Conservation (phyloP, 2,329 filamentous ascomycete species). For the Monosporascus sp. region DNA sequence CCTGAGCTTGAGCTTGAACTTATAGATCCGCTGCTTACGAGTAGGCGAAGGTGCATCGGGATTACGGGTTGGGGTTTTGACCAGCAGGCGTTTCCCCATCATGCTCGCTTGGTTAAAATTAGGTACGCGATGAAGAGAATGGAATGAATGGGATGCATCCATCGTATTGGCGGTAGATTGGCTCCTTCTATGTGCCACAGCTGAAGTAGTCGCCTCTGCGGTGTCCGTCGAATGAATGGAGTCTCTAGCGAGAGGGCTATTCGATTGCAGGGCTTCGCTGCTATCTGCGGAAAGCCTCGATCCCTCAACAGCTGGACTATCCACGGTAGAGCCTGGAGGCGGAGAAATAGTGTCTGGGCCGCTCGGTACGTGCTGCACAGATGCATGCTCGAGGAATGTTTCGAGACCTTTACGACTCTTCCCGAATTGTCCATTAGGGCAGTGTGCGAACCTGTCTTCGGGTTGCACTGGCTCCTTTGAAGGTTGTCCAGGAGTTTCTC, state of each 20-base stretch:
- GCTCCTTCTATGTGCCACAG: neutral
- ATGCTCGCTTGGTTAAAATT: neutral
- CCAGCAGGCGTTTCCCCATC: neutral
- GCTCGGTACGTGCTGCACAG: neutral
- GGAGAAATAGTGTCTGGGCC: neutral
- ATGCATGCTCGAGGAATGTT: neutral
- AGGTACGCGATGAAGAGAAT: neutral
- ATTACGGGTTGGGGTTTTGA: neutral
- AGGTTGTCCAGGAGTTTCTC: neutral
- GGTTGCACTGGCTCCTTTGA: neutral
- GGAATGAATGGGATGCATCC: neutral
- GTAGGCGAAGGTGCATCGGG: constrained; percentile 10
- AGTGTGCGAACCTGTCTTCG: neutral
- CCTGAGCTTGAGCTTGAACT: constrained; percentile 13
- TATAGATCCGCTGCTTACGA: constrained; percentile 12
- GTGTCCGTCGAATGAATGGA: neutral
- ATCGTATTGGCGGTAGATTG: neutral
- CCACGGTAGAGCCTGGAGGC: neutral
- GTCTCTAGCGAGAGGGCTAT: neutral
- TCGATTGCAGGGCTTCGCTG: neutral
- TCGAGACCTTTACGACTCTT: neutral
- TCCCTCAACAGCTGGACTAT: neutral
- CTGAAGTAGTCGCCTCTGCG: too few species aligned
- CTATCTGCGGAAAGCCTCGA: neutral
- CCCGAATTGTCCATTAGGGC: neutral